Evolutionary conservation across 495 filamentous ascomycete genomes (phyloP).

Genomic region (Podospora pseudoanserina): DNA sequence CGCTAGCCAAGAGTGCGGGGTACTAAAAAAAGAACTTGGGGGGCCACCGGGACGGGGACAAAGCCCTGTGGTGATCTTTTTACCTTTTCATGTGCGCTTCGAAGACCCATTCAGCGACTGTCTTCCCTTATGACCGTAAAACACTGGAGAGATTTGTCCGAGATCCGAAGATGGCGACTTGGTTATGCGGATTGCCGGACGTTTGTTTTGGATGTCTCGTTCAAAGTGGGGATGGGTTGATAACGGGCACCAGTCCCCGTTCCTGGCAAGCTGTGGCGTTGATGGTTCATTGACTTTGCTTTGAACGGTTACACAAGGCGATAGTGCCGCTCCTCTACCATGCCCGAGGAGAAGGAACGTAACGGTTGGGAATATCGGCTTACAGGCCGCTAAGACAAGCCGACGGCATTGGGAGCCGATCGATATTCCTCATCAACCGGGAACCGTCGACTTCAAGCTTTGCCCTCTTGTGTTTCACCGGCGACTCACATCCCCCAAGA

Average conservation of each 20-base stretch:
- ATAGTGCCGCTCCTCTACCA: neutral
- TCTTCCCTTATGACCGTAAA: neutral
- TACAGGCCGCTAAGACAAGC: neutral
- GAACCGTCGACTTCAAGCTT: neutral
- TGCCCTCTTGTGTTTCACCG: neutral
- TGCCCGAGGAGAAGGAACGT: neutral
- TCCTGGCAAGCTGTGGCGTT: neutral
- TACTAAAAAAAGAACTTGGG: constrained; percentile 4
- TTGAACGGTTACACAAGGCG: neutral
- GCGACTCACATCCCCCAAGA: neutral
- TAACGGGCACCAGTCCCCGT: neutral
- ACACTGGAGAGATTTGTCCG: neutral
- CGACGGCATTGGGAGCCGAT: neutral
- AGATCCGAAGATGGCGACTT: neutral
- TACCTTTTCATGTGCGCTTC: neutral
- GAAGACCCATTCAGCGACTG: neutral
- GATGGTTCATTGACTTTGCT: neutral
- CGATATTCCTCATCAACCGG: neutral
- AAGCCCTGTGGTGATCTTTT: neutral
- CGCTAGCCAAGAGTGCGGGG: neutral
- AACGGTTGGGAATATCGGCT: neutral
- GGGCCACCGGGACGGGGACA: neutral
- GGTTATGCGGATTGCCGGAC: neutral
- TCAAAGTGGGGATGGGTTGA: neutral
- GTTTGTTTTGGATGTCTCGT: neutral